Percentiles rank a stretch among this genome's conserved stretches.
These are phyloP conservation scores for Epichloe festucae DNA, from an alignment of 2,329 filamentous ascomycete genomes.

Conservation along the genomic window DNA sequence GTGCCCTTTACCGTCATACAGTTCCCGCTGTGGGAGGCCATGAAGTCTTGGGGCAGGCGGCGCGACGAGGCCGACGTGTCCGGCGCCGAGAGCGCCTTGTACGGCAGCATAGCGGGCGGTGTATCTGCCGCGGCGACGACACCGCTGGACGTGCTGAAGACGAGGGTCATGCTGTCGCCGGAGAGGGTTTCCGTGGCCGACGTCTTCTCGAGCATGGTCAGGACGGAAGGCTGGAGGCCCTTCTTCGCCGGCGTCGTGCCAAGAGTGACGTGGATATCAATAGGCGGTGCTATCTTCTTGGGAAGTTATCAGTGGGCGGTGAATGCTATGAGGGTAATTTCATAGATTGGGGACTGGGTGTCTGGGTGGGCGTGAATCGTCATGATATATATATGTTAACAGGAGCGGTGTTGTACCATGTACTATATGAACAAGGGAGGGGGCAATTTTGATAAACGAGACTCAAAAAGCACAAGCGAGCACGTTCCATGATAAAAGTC, in stretches of 20 bases:
- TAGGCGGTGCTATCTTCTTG: conserved; percentile 86
- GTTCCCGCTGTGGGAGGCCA: conserved; percentile 89
- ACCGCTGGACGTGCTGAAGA: conserved; percentile 92
- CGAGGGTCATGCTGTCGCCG: conserved; percentile 80
- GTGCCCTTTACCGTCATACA: conserved; percentile 96
- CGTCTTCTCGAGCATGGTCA: conserved; percentile 52
- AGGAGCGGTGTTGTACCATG: too few relatives aligned
- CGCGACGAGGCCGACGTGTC: conserved; percentile 33
- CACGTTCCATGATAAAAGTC: too few relatives aligned
- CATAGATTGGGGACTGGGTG: not conserved
- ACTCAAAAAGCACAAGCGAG: too few relatives aligned
- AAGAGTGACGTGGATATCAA: conserved; percentile 85
- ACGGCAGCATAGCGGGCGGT: conserved; percentile 72
- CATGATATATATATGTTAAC: too few relatives aligned
- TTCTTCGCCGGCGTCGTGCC: conserved; percentile 72
- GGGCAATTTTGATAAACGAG: too few relatives aligned
- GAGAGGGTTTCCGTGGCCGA: conserved; percentile 45
- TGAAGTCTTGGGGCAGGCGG: conserved; percentile 54
- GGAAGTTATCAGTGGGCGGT: conserved; percentile 85
- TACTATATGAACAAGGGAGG: too few relatives aligned
- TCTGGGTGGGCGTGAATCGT: too few relatives aligned
- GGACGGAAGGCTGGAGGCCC: conserved; percentile 48
- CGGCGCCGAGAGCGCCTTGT: conserved; percentile 68
- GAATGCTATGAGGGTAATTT: conserved; percentile 45
- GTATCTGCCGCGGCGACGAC: conserved; percentile 83